phyloP scores from a whole-genome alignment of 2,329 filamentous ascomycete species.

The Hypoxylon rubiginosum region DNA sequence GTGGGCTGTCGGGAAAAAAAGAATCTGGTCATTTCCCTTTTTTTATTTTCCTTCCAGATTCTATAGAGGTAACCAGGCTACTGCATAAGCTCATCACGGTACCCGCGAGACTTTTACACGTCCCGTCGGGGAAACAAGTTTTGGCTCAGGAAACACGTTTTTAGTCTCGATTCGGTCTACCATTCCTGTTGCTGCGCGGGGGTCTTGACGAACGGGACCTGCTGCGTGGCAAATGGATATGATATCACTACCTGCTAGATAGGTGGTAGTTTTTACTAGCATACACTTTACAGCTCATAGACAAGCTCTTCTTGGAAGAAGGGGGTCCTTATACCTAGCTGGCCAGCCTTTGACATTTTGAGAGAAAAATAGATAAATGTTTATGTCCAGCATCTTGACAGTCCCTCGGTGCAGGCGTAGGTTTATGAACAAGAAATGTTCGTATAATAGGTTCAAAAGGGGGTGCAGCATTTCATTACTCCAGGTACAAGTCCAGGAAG shows the following conservation, averaged over 20 bases:
- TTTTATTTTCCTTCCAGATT: neutral
- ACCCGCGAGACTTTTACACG: neutral
- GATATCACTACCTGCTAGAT: neutral
- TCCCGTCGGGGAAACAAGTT: neutral
- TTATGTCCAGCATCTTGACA: too few relatives aligned
- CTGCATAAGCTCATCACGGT: slow-evolving; percentile 1
- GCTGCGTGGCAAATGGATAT: neutral
- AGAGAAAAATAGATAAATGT: too few relatives aligned
- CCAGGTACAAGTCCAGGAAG: too few relatives aligned
- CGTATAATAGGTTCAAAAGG: too few relatives aligned
- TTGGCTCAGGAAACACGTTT: neutral
- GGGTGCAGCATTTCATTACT: too few relatives aligned
- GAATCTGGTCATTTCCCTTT: neutral
- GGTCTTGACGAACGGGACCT: neutral
- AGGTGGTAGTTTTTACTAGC: slow-evolving; percentile 1
- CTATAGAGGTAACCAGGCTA: neutral
- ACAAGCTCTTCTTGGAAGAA: neutral
- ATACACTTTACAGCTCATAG: neutral
- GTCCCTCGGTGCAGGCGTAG: too few relatives aligned
- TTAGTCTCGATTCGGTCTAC: neutral
- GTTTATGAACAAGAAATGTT: too few relatives aligned
- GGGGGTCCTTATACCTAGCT: too few relatives aligned
- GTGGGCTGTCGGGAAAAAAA: neutral
- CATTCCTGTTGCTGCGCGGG: neutral
- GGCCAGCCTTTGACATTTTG: too few relatives aligned